These are phyloP conservation scores for Talaromyces sp. DNA, from an alignment of 2,329 filamentous ascomycete genomes.

Conservation along the genomic window DNA sequence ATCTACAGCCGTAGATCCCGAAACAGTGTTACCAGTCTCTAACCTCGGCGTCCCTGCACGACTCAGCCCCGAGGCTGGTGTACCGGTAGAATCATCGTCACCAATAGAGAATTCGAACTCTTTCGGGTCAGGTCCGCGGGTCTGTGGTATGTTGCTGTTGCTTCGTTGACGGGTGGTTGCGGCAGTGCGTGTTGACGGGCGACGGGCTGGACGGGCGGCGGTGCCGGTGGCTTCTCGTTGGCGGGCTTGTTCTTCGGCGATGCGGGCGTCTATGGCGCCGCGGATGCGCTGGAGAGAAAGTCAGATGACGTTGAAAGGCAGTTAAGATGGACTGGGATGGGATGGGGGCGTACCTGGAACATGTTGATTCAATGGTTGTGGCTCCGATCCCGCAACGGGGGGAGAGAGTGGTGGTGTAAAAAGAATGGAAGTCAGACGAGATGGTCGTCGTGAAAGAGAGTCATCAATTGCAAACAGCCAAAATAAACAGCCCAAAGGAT, in stretches of 20 bases:
- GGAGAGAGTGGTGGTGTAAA: slow-evolving; percentile 8
- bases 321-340: neutral
- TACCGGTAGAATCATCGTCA: slow-evolving; percentile 62
- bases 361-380: slow-evolving; percentile 22
- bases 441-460: neutral
- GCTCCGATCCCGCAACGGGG: slow-evolving; percentile 21
- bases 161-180: slow-evolving; percentile 29
- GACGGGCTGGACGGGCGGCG: slow-evolving; percentile 41
- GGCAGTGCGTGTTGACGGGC: slow-evolving; percentile 29
- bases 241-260: slow-evolving; percentile 86
- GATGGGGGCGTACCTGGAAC: slow-evolving; percentile 29
- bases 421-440: neutral
- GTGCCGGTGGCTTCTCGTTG: slow-evolving; percentile 51
- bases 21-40: slow-evolving; percentile 29
- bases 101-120: slow-evolving; percentile 89
- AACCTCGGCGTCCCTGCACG: slow-evolving; percentile 57
- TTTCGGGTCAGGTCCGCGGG: slow-evolving; percentile 71
- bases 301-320: neutral
- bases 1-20: neutral
- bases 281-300: slow-evolving; percentile 63
- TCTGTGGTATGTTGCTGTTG: slow-evolving; percentile 38
- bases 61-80: slow-evolving; percentile 42
- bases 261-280: slow-evolving; percentile 79
- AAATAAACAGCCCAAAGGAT: neutral
- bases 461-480: slow-evolving; percentile 10